phyloP scores from a whole-genome alignment of 306 rosid species.

The Cyclanthera cordifolia region DNA sequence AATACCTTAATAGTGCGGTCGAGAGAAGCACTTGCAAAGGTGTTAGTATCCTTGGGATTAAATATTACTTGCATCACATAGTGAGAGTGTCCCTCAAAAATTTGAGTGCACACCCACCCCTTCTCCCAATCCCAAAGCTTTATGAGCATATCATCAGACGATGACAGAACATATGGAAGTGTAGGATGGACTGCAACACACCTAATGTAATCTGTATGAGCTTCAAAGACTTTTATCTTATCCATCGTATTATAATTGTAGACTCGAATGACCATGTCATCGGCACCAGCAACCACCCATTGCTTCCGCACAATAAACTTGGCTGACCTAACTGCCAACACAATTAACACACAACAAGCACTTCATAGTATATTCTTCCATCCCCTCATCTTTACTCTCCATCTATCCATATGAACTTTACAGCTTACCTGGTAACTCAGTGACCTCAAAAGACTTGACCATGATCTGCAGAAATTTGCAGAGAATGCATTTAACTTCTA shows the following conservation, averaged over 20 bases:
- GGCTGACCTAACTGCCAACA: slow-evolving; percentile 89
- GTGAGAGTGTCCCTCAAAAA: slow-evolving; percentile 97
- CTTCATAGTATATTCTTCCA: slow-evolving; percentile 11
- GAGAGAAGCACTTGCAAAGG: slow-evolving; percentile 99
- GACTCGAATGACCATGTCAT: slow-evolving; percentile 86
- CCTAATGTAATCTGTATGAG: slow-evolving; percentile 95
- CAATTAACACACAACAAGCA: slow-evolving; percentile 21
- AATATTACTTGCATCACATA: slow-evolving; percentile 98
- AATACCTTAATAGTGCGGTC: slow-evolving; percentile 91
- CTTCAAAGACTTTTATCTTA: slow-evolving; percentile 81
- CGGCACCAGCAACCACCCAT: slow-evolving; percentile 98
- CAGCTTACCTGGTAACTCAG: slow-evolving; percentile 77
- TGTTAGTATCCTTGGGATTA: slow-evolving; percentile 97
- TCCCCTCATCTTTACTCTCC: background rate
- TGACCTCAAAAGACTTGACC: slow-evolving; percentile 87
- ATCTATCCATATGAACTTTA: background rate
- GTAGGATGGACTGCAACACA: slow-evolving; percentile 97
- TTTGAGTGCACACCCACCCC: slow-evolving; percentile 93
- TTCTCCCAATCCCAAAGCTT: slow-evolving; percentile 99
- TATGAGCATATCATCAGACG: slow-evolving; percentile 98
- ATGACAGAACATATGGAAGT: slow-evolving; percentile 87
- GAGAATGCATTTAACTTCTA: slow-evolving; percentile 7
- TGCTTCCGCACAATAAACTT: slow-evolving; percentile 90
- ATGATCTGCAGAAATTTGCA: slow-evolving; percentile 49
- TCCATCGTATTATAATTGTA: slow-evolving; percentile 98